Evolutionary conservation across 2,329 filamentous ascomycete genomes (phyloP).

Genomic region (Dothidotthia symphoricarpi): DNA sequence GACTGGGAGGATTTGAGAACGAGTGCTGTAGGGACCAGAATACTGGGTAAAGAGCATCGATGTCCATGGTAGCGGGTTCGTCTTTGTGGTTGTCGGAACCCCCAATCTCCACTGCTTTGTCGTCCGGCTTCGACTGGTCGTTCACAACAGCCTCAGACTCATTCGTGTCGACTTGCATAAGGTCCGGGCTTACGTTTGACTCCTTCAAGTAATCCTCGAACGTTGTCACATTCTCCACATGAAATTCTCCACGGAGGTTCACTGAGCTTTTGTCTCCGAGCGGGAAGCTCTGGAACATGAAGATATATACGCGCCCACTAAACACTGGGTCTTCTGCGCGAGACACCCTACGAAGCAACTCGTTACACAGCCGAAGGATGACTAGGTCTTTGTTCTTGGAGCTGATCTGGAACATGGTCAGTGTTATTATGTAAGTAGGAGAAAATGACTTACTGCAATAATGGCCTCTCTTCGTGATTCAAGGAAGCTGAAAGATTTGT

Average conservation of each 20-base stretch:
- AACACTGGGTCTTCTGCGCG: conserved; percentile 96
- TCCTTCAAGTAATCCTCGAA: conserved; percentile 62
- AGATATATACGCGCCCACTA: conserved; percentile 96
- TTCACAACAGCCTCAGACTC: conserved; percentile 25
- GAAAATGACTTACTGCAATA: conserved; percentile 59
- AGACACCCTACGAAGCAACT: conserved; percentile 88
- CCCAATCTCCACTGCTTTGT: conserved; percentile 38
- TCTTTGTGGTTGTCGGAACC: conserved; percentile 49
- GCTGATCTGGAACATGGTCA: conserved; percentile 32
- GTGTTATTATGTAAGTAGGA: conserved; percentile 7
- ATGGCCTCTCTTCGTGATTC: conserved; percentile 90
- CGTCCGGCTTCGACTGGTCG: conserved; percentile 40
- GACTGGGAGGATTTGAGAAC: conserved; percentile 83
- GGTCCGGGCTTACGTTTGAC: conserved; percentile 45
- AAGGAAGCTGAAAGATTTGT: conserved; percentile 88
- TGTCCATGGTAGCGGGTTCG: conserved; percentile 52
- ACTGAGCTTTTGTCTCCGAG: conserved; percentile 96
- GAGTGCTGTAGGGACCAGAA: conserved; percentile 93
- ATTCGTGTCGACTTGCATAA: conserved; percentile 67
- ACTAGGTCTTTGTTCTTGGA: conserved; percentile 72
- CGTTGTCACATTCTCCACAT: conserved; percentile 87
- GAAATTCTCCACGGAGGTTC: conserved; percentile 92
- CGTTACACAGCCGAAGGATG: conserved; percentile 92
- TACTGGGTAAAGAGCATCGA: conserved; percentile 76
- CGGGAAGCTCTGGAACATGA: conserved; percentile 96